Percentiles rank a stretch among this genome's conserved stretches.
These are phyloP conservation scores for Candida corydali DNA, from an alignment of 805 yeast genomes.

Conservation along the genomic window DNA sequence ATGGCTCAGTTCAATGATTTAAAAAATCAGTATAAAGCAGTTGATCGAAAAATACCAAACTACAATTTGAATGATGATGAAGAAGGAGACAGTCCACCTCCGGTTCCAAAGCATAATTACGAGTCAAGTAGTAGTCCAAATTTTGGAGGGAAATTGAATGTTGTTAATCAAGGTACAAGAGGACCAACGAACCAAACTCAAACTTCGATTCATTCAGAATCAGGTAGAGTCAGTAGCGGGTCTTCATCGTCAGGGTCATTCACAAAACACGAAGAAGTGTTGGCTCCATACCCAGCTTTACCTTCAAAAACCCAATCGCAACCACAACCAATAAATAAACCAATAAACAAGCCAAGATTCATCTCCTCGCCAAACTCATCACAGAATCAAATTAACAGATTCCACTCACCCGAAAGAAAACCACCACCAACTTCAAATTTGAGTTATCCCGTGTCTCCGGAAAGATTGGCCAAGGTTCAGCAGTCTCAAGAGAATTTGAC, in stretches of 20 bases:
- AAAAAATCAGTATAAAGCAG: conserved; percentile 32
- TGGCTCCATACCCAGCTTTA: conserved; percentile 7
- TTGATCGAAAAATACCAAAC: conserved; percentile 5
- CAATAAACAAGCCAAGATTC: conserved; percentile 23
- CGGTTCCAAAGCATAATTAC: conserved; percentile 18
- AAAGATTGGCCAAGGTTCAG: conserved; percentile 1
- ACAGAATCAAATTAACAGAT: conserved; percentile 18
- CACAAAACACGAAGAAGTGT: conserved; percentile 1
- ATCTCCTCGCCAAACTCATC: conserved; percentile 29
- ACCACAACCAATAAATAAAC: background rate
- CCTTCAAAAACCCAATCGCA: conserved; percentile 1
- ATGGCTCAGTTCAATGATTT: conserved; percentile 41
- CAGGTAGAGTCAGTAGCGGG: conserved; percentile 17
- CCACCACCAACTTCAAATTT: background rate
- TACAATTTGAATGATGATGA: conserved; percentile 6
- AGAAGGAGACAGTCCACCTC: conserved; percentile 19
- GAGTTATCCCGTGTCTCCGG: conserved; percentile 11
- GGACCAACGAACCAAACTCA: conserved; percentile 5
- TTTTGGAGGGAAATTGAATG: conserved; percentile 9
- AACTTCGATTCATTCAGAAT: conserved; percentile 22
- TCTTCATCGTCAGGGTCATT: conserved; percentile 13
- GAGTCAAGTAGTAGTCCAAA: conserved; percentile 1
- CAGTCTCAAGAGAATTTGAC: conserved; percentile 9
- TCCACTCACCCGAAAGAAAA: conserved; percentile 9
- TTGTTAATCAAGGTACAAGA: conserved; percentile 16